Percentiles rank a stretch among this genome's conserved stretches.
These are phyloP conservation scores for Marasmius oreades DNA, from an alignment of 1,284 basidiomycete species.

Conservation along the genomic window DNA sequence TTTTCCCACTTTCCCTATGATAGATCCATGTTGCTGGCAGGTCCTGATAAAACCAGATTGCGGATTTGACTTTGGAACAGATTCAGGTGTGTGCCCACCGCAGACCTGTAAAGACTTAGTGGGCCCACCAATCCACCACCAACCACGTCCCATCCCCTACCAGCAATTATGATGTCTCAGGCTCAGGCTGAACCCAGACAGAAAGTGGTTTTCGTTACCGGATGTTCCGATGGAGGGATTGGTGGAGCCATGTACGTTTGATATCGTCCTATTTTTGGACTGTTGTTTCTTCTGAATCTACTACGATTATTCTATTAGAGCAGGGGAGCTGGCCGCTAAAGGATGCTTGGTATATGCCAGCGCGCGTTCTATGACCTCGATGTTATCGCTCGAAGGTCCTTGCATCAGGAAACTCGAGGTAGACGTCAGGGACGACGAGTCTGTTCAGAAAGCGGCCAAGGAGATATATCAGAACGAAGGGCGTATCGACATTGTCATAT, in stretches of 20 bases:
- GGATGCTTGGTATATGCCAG: constrained; percentile 15
- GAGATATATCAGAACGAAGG: constrained; percentile 16
- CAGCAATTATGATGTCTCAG: not conserved
- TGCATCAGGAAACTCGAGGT: constrained; percentile 16
- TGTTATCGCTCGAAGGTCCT: constrained; percentile 10
- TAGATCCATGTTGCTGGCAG: not conserved
- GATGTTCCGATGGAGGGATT: constrained; percentile 42
- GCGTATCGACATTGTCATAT: constrained; percentile 19
- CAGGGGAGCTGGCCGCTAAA: constrained; percentile 6
- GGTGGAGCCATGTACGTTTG: constrained; percentile 34
- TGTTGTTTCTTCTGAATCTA: too few relatives aligned
- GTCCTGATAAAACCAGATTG: not conserved
- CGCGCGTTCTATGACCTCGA: constrained; percentile 9
- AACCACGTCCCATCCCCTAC: not conserved
- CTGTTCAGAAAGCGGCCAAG: constrained; percentile 14
- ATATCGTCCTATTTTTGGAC: too few relatives aligned
- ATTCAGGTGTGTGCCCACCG: too few relatives aligned
- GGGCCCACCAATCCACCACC: too few relatives aligned
- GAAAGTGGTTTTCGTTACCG: constrained; percentile 37
- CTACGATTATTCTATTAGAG: too few relatives aligned
- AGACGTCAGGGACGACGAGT: constrained; percentile 20
- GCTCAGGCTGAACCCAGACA: not conserved
- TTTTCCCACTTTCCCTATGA: not conserved
- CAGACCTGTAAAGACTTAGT: too few relatives aligned
- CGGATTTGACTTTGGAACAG: too few relatives aligned